phyloP scores from a whole-genome alignment of 2,329 filamentous ascomycete genomes.

The Fonsecaea monophora region DNA sequence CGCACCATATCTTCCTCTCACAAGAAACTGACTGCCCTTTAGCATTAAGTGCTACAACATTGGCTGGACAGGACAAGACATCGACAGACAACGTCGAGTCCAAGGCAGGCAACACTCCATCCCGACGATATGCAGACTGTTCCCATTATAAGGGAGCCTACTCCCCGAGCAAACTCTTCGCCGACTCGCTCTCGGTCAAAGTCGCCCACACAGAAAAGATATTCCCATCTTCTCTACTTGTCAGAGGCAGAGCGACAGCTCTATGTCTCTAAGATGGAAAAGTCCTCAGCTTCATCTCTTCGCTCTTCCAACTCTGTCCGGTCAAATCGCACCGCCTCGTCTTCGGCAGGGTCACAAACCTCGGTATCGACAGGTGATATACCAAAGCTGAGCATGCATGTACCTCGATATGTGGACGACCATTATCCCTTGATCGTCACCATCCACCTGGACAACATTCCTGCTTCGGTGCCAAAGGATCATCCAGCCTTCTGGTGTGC shows the following conservation, averaged over 20 bases:
- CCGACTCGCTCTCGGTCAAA: conserved; percentile 16
- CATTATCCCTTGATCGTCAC: conserved; percentile 39
- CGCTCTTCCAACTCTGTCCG: conserved; percentile 74
- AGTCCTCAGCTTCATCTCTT: conserved; percentile 67
- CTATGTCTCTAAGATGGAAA: conserved; percentile 26
- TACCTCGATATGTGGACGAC: conserved; percentile 36
- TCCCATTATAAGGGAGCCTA: conserved; percentile 19
- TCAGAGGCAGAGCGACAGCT: conserved; percentile 31
- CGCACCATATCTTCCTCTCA: not conserved
- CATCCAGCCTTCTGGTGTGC: conserved; percentile 35
- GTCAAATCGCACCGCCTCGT: conserved; percentile 71
- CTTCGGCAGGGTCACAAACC: conserved; percentile 72
- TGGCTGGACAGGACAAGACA: not conserved
- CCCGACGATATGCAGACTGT: conserved; percentile 15
- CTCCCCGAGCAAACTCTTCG: conserved; percentile 17
- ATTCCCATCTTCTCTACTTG: conserved; percentile 35
- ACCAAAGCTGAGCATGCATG: conserved; percentile 23
- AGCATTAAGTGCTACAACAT: not conserved
- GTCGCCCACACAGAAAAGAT: conserved; percentile 25
- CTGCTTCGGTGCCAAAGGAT: conserved; percentile 21
- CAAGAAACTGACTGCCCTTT: not conserved
- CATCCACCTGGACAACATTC: conserved; percentile 30
- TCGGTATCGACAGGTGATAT: conserved; percentile 75
- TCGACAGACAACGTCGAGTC: not conserved
- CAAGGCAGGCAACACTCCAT: not conserved